Base-by-base conservation (phyloP, 1,284 basidiomycete genomes). In the Cryptococcus sp. region DNA sequence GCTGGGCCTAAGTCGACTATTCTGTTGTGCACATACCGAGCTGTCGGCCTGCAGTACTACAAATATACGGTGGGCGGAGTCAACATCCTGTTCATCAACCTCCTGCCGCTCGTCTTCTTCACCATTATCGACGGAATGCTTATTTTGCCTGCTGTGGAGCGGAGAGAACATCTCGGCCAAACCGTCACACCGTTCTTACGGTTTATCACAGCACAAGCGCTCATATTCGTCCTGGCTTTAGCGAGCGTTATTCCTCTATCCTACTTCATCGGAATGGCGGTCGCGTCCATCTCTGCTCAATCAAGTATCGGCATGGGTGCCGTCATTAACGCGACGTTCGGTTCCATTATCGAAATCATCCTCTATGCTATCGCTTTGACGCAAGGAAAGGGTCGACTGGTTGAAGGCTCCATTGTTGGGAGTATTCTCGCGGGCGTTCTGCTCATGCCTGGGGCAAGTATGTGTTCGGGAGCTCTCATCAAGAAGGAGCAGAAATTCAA, bases 221-320 rank as follows among this genome's bases (percentile, higher is more conserved):
- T 93, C 65, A 89, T 99, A 68, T 99, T 99, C 75, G 69, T 91
- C 45, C 79, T 95, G 69, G 86, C 89, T 65, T 82, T 99, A 37
- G 85, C 90, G 19, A 93, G 89, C 65, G 93, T 99, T 67, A 97
- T 99, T 62, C 96, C 96, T 0, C 83, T 99, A 7, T 94, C 91
- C 7, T 99, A 99, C 82, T 99, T 97, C 80, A 98, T 99, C 71
- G 96, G 96, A 22, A 99, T 99, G 96, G 96, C 96, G 1, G 96
- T 99, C 55, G 96, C 96, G 0, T 94, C 91, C 50, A 99, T 99
- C 73, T 93, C 91, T 22, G 95, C 96, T 0, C 96, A 99, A 75
- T 95, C 91, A 0, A 93, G 89, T 16, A 99, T 99, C 64, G 96
- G 96, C 15, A 98, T 99, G 93, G 96, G 96, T 62, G 96, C 96